A percentile compares a stretch with the other conserved stretches of the same genome.
These are phyloP conservation scores for Bacidia gigantensis DNA, from an alignment of 495 filamentous ascomycete species.

Conservation along the genomic window DNA sequence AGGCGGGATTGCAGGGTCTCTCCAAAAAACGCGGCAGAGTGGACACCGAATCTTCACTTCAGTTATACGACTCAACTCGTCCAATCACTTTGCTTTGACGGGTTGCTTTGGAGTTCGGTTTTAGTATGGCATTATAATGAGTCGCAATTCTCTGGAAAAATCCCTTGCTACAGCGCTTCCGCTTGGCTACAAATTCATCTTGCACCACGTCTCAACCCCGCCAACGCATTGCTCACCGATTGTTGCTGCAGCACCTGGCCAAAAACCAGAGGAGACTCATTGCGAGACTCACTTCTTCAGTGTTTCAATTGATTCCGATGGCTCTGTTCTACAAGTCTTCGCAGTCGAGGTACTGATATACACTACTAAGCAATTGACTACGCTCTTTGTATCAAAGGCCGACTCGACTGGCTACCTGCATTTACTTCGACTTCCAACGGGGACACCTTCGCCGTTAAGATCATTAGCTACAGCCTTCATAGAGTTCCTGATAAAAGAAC, in stretches of 20 bases:
- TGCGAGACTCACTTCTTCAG: slow-evolving; percentile 80
- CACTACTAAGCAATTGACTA: slow-evolving; percentile 63
- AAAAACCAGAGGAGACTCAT: slow-evolving; percentile 58
- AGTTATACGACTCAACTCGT: too few relatives aligned
- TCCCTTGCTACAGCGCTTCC: slow-evolving; percentile 57
- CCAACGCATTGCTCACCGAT: slow-evolving; percentile 58
- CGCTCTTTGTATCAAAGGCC: slow-evolving; percentile 90
- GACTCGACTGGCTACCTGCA: slow-evolving; percentile 86
- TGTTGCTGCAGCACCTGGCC: slow-evolving; percentile 61
- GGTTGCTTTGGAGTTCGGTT: not conserved
- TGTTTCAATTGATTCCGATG: slow-evolving; percentile 42
- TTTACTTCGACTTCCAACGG: slow-evolving; percentile 42
- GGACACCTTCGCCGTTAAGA: slow-evolving; percentile 57
- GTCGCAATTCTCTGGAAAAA: not conserved
- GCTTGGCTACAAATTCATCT: slow-evolving; percentile 48
- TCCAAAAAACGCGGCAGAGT: too few relatives aligned
- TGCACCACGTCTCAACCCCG: slow-evolving; percentile 81
- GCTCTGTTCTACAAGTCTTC: slow-evolving; percentile 39
- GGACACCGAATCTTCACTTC: too few relatives aligned
- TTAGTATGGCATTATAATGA: not conserved
- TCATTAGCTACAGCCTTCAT: slow-evolving; percentile 64
- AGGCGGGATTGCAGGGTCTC: not conserved
- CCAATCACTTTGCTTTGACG: not conserved
- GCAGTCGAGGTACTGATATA: slow-evolving; percentile 54
- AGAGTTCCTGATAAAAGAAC: slow-evolving; percentile 51